These are phyloP conservation scores for Leishmania guyanensis DNA, from an alignment of 208 protist species.

Conservation along the genomic window DNA sequence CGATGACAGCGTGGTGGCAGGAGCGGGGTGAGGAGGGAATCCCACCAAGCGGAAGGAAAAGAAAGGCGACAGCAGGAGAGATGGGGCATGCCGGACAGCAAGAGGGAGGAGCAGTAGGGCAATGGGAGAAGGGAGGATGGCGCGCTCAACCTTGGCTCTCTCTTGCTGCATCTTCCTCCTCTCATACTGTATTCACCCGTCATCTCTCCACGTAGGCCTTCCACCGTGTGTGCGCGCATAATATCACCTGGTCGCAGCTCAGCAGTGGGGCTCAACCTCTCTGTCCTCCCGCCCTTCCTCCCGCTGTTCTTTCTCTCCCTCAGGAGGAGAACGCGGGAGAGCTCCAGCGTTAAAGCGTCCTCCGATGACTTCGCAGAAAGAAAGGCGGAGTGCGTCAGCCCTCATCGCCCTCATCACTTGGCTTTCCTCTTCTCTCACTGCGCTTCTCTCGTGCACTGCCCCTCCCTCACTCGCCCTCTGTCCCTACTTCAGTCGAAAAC, in stretches of 20 bases:
- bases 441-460: neutral
- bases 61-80: neutral
- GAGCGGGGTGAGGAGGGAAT: neutral
- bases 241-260: neutral
- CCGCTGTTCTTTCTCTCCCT: neutral
- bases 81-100: neutral
- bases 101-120: neutral
- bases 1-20: neutral
- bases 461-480: neutral
- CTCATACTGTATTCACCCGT: neutral
- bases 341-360: neutral
- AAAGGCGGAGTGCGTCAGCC: neutral
- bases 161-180: neutral
- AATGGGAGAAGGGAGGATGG: neutral
- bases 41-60: constrained; percentile 14
- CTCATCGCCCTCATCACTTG: neutral
- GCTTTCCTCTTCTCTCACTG: neutral
- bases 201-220: neutral
- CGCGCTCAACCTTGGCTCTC: neutral
- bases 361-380: neutral
- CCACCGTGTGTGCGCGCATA: neutral
- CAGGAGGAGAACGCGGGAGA: neutral
- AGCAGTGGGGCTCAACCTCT: neutral
- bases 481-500: neutral
- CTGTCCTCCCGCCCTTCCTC: neutral